Percentiles rank a stretch among this genome's conserved stretches.
phyloP scores from a whole-genome alignment of 2,329 filamentous ascomycete species.

The Blumeria graminis region DNA sequence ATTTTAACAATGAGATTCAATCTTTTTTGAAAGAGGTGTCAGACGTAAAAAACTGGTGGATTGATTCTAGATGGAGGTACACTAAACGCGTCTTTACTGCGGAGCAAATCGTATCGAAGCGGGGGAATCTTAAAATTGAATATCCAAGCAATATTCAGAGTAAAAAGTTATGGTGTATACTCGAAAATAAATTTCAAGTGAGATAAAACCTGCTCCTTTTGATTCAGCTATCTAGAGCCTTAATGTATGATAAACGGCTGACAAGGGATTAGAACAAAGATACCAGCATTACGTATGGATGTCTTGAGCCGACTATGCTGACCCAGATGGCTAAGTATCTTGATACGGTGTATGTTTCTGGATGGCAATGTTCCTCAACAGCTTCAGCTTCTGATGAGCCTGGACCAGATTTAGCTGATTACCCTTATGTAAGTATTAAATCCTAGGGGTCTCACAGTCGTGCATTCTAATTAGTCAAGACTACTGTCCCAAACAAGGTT shows the following conservation, averaged over 20 bases:
- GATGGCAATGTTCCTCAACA: slow-evolving; percentile 95
- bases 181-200: slow-evolving; percentile 71
- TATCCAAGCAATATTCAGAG: slow-evolving; percentile 74
- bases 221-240: neutral
- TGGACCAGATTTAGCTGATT: slow-evolving; percentile 91
- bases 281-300: slow-evolving; percentile 87
- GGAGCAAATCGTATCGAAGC: slow-evolving; percentile 90
- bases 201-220: no score
- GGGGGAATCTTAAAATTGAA: slow-evolving; percentile 70
- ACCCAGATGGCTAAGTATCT: slow-evolving; percentile 99
- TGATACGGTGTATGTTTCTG: slow-evolving; percentile 95
- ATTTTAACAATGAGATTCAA: slow-evolving; percentile 31
- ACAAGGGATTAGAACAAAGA: slow-evolving; percentile 37
- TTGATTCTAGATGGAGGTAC: slow-evolving; percentile 69
- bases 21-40: slow-evolving; percentile 49
- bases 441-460: neutral
- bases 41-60: slow-evolving; percentile 86
- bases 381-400: slow-evolving; percentile 89
- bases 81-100: slow-evolving; percentile 86
- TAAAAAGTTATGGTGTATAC: slow-evolving; percentile 84
- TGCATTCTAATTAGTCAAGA: slow-evolving; percentile 25
- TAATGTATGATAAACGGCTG: neutral
- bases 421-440: slow-evolving; percentile 47
- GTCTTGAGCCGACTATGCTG: slow-evolving; percentile 91
- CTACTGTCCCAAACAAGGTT: slow-evolving; percentile 96